A percentile compares a stretch with the other conserved stretches of the same genome.
phyloP scores from a whole-genome alignment of 352 stramenopile genomes.

The Phytophthora cajani region DNA sequence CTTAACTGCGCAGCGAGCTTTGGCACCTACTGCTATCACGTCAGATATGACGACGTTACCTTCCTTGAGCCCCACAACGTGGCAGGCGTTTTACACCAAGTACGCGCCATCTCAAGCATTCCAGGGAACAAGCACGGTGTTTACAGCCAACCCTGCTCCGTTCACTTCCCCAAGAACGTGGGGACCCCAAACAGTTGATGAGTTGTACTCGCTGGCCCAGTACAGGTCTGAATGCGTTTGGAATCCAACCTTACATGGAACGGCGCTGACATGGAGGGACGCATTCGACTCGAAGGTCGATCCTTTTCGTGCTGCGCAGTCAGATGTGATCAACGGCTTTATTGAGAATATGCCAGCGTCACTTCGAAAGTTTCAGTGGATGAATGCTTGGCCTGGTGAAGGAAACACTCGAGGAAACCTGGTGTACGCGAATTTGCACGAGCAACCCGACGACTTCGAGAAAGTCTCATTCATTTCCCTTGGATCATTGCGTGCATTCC shows the following conservation, averaged over 20 bases:
- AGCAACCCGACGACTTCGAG: slow-evolving; percentile 33
- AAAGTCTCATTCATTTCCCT: slow-evolving; percentile 40
- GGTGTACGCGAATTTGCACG: slow-evolving; percentile 47
- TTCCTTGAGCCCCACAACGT: slow-evolving; percentile 15
- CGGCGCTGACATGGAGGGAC: slow-evolving; percentile 42
- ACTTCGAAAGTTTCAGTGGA: slow-evolving; percentile 41
- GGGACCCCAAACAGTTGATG: slow-evolving; percentile 23
- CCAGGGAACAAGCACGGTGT: slow-evolving; percentile 7
- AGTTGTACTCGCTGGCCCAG: slow-evolving; percentile 21
- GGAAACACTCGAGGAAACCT: slow-evolving; percentile 46
- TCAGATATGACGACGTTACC: slow-evolving; percentile 19
- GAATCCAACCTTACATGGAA: slow-evolving; percentile 38
- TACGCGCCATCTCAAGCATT: slow-evolving; percentile 9
- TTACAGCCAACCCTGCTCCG: slow-evolving; percentile 22
- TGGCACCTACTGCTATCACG: slow-evolving; percentile 19
- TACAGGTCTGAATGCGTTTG: slow-evolving; percentile 45
- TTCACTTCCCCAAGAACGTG: slow-evolving; percentile 24
- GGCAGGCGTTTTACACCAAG: slow-evolving; percentile 31
- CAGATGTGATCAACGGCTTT: slow-evolving; percentile 40
- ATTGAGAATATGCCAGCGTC: slow-evolving; percentile 35
- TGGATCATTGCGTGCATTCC: slow-evolving; percentile 49
- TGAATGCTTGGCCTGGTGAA: slow-evolving; percentile 46
- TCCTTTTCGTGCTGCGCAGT: slow-evolving; percentile 44
- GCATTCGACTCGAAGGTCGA: slow-evolving; percentile 28
- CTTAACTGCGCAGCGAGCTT: slow-evolving; percentile 38